Base-by-base conservation (phyloP, 192 early-diverging fungal species). In the Geosiphon pyriformis region DNA sequence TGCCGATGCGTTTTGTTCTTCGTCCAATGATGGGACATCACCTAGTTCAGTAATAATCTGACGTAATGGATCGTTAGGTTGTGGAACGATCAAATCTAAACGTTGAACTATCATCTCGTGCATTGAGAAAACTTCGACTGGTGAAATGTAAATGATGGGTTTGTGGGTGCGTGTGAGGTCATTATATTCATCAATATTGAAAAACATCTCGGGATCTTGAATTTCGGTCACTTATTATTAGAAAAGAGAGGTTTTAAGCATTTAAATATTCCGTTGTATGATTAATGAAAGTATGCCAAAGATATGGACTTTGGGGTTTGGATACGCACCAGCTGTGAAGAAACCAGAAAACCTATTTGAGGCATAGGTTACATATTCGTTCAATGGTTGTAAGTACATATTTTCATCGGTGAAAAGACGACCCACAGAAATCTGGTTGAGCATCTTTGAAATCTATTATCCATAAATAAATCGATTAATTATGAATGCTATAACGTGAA, bases 351-450 rank as follows among this genome's bases (percentile, higher is more conserved):
- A 98, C 72, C 85, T 83, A 33, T 88, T 78, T 17, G 86, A 79
- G 6, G 93, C 87, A 50, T 89, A 83, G 4, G 78, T 72, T 11
- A 96, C 89, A 74, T 92, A 94, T 56, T 88, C 84, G 69, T 94
- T 94, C 33, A 97, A 72, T 29, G 86, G 85, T 53, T 82, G 75
- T 64, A 89, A 59, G 66, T 86, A 88, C 70, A 87, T 80, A 64
- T 90, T 87, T 72, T 82, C 86, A 54, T 80, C 84, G 7, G 77
- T 76, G 74, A 91, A 89, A 53, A 85, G 69, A 72, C 88, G 91
- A 69, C 90, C 90, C 20, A 91, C 92, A n/a, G 92, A 92, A 46
- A 99, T 93, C 69, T 96, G 90, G 70, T 98, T 93, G 1, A 98
- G 81, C 83, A 92, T 93, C 78, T 96, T 98, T 47, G 92, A 88